Evolutionary conservation across 129 eudicot genomes (phyloP).

Genomic region (Calendula officinalis): DNA sequence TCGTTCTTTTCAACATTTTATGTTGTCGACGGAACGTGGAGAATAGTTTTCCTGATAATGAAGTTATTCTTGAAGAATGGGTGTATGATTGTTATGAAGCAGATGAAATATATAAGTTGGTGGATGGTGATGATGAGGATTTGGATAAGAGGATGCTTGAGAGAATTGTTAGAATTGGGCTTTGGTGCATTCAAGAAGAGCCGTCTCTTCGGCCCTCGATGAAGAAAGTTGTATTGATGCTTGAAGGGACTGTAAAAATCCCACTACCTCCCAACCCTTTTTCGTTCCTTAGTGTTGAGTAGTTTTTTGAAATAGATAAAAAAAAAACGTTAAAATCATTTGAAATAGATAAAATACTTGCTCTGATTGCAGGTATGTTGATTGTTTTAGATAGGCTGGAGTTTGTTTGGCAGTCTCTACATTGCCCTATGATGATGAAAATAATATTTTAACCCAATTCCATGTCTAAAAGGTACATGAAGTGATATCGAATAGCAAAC

Average conservation of each 20-base stretch:
- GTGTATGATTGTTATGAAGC: constrained; percentile 19
- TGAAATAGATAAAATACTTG: no score
- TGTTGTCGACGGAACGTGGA: constrained; percentile 32
- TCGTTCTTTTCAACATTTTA: constrained; percentile 32
- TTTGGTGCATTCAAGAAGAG: constrained; percentile 33
- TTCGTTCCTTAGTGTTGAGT: constrained; percentile 11
- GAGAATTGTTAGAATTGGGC: constrained; percentile 20
- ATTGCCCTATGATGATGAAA: no score
- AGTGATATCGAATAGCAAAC: no score
- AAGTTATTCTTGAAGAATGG: constrained; percentile 30
- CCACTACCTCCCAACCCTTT: constrained; percentile 19
- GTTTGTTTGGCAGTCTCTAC: no score
- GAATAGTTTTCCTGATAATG: neutral
- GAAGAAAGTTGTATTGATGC: constrained; percentile 25
- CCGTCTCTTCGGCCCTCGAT: constrained; percentile 22
- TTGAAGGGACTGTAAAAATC: constrained; percentile 22
- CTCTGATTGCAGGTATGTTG: no score
- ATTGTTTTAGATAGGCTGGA: no score
- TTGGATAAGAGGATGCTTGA: constrained; percentile 9
- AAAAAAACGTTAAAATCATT: no score
- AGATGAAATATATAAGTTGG: constrained; percentile 9
- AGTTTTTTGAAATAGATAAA: no score
- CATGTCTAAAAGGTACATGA: no score
- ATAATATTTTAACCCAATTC: no score
- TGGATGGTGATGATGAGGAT: constrained; percentile 9